Base-by-base conservation (phyloP, 2,329 filamentous ascomycete species). In the Paradendryphiella salina region DNA sequence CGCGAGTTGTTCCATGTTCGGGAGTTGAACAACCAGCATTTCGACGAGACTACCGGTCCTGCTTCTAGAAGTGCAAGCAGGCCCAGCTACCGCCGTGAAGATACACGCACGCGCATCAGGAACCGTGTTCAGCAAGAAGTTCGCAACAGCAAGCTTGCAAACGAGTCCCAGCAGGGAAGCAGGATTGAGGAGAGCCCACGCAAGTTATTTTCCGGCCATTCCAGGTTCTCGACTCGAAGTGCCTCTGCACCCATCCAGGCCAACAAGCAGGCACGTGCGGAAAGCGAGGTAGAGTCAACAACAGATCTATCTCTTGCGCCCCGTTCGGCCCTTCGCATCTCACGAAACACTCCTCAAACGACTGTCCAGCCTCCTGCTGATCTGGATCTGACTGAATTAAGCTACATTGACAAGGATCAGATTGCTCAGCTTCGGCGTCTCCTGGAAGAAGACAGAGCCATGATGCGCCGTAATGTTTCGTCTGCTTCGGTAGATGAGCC, bases 401-500 rank as follows among this genome's bases (percentile, higher is more conserved):
- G 80, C 66, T 77, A 79, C 51, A 76, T 83, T 52, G 77, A 82
- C 61, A 75, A 75, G 43, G 70, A 76, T 46, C 77, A 81, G 44
- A 79, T 85, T 59, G 78, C 78, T 23, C 73, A 77, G 35, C 72
- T 85, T 41, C 78, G 83, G 33, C 81, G 78, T 59, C 76, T 74
- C 11, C 60, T 85, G 5, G 83, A 85, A 62, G 77, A 81, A 52
- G 81, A 84, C 65, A 72, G 79, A 43, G 65, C 77, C 23, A 74
- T 75, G 23, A 71, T 71, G 26, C 74, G 76, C 26, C 65, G 66
- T 10, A 63, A 54, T 10, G 48, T 60, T 21, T 56, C 59, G 5
- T 61, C 57, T 20, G 55, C 47, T 17, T 59, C 60, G 4, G 26
- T 56, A 3, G 61, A 65, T 38, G 65, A 76, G 23, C 54, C 55